Percentiles rank a stretch among this genome's conserved stretches.
Conservation (phyloP, 1,284 basidiomycete species). For the Austroboletus niveus region DNA sequence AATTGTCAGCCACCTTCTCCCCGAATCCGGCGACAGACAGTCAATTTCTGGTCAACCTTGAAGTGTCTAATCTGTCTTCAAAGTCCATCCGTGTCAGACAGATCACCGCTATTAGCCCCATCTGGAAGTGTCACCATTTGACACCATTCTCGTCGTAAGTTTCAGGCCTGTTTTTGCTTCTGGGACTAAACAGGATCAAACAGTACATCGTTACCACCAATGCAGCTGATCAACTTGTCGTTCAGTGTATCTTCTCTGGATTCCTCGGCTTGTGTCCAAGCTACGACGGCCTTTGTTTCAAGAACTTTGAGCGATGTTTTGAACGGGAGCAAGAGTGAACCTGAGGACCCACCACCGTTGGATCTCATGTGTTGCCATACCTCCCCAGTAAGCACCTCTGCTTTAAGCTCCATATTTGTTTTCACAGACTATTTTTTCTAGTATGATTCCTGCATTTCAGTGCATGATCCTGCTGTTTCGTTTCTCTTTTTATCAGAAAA, state of each 20-base stretch:
- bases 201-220: constrained; percentile 47
- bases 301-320: constrained; percentile 53
- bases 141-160: constrained; percentile 43
- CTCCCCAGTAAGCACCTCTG: constrained; percentile 39
- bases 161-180: neutral
- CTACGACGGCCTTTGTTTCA: constrained; percentile 49
- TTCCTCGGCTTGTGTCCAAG: constrained; percentile 37
- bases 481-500: constrained; percentile 52
- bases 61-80: constrained; percentile 50
- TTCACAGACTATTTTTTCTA: constrained; percentile 5
- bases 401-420: neutral
- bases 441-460: constrained; percentile 21
- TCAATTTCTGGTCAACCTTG: constrained; percentile 56
- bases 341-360: constrained; percentile 52
- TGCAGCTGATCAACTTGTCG: constrained; percentile 48
- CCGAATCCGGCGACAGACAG: constrained; percentile 50
- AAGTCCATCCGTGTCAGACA: constrained; percentile 51
- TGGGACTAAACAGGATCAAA: constrained; percentile 10
- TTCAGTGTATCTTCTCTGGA: constrained; percentile 42
- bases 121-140: constrained; percentile 53
- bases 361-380: constrained; percentile 52
- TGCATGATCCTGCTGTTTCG: constrained; percentile 34
- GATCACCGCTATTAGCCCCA: constrained; percentile 59
- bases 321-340: constrained; percentile 44
- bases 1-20: constrained; percentile 45